Base-by-base conservation (phyloP, 257 asterid genomes). In the Thymus mandschuricus region DNA sequence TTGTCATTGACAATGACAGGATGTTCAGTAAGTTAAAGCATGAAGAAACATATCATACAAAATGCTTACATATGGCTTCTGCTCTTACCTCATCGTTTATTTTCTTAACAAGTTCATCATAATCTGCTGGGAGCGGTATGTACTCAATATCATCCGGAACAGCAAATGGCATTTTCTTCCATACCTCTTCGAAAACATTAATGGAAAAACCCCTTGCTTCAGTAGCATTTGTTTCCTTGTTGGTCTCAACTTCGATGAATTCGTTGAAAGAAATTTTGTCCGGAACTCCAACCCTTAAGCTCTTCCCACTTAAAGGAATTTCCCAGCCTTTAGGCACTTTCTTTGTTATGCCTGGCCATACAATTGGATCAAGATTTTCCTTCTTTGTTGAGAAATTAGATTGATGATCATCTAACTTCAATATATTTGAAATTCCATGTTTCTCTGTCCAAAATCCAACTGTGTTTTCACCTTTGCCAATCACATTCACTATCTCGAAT, bases 271-370 rank as follows among this genome's bases (percentile, higher is more conserved):
- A 79, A 75, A 6, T 7, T 66, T 70, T 85, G 3, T 46, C 31
- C 0, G 90, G 88, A 38, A 85, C 82, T 72, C 81, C 87, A 34
- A 87, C 74, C 49, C 48, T 77, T 30, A 84, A 62, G 74, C 29
- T 84, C 35, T 70, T 74, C 15, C 81, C 81, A 31, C 76, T 73
- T 64, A 75, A 58, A 10, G 89, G 85, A 15, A 79, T 66, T 62
- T 77, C 75, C 86, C 86, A 79, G 10, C 89, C 86, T 69, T 44
- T 79, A 4, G 89, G 83, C 3, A 66, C 64, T 29, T 5, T 10
- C 1, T 10, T 27, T 28, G 85, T 64, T 51, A 66, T 63, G n/a
- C 87, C 87, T 0, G 89, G 89, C 89, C 89, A 87, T 34, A 74
- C 33, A 8, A 87, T 77, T 21, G 43, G 11, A 4, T 71, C 73